Base-by-base conservation (phyloP, 345 rosid genomes). In the Punica granatum region DNA sequence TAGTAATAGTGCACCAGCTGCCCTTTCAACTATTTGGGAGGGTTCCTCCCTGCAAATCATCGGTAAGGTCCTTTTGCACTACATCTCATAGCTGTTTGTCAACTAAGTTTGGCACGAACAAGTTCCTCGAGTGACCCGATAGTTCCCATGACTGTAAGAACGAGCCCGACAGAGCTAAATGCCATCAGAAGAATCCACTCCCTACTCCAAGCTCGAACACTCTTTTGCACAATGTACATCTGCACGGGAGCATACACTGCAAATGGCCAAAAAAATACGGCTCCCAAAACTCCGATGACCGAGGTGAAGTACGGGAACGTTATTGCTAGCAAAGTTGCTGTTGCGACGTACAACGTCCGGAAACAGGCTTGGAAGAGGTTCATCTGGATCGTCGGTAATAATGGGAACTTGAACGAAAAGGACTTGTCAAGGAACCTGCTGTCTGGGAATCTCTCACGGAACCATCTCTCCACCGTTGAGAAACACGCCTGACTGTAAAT, bases 281-380 rank as follows among this genome's bases (percentile, higher is more conserved):
- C 51, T 25, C 74, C 74, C 43, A 71, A 18, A 37, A 71, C 44
- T 23, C 74, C 74, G 16, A 71, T 34, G 13, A 71, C 58, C 1
- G 69, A 65, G 46, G 65, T 71, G 69, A 71, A 71, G 74, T 65
- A 71, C 2, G 74, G 74, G 69, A 71, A 71, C n/a, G 60, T 7
- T 28, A 65, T 65, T 1, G 74, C 65, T 10, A 59, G 14, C 0
- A 6, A 23, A 0, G 69, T 71, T 0, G 74, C 49, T 4, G 35
- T 44, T 8, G 46, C 15, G 1, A 71, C 74, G 3, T 65, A 71
- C 1, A 18, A 7, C 0, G 66, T 71, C 46, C 74, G 65, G 64
- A 58, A 66, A 23, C 48, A 30, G 44, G 59, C 7, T 44, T 58
- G 44, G 60, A 71, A 56, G 41, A 30, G 33, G 46, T 65, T 71